A percentile compares a stretch with the other conserved stretches of the same genome.
These are phyloP conservation scores for Trichoderma orchidacearum DNA, from an alignment of 495 filamentous ascomycete genomes.

Conservation along the genomic window DNA sequence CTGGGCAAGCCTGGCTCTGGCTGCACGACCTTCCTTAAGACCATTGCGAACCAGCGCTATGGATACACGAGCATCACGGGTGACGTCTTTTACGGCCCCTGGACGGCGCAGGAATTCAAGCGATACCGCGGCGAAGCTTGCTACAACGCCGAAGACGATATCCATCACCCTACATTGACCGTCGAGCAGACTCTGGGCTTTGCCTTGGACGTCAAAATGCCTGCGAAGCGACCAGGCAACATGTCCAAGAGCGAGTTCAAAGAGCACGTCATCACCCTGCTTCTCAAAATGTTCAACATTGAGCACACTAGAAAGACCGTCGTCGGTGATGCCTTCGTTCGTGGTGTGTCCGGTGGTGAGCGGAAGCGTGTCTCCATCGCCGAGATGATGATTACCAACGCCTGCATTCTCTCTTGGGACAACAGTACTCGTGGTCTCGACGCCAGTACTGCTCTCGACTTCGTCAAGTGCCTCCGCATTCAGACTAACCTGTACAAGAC, in stretches of 20 bases:
- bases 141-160: constrained; percentile 77
- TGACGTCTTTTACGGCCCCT: constrained; percentile 68
- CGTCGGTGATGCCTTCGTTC: constrained; percentile 67
- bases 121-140: constrained; percentile 69
- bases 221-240: constrained; percentile 55
- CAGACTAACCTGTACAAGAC: constrained; percentile 70
- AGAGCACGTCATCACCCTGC: constrained; percentile 49
- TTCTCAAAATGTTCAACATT: constrained; percentile 84
- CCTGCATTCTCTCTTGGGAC: constrained; percentile 65
- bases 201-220: constrained; percentile 68
- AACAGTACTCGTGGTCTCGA: constrained; percentile 78
- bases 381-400: constrained; percentile 58
- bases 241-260: constrained; percentile 56
- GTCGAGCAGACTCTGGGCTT: constrained; percentile 76
- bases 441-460: constrained; percentile 67
- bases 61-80: constrained; percentile 69
- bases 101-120: constrained; percentile 40
- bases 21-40: constrained; percentile 80
- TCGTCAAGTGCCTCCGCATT: constrained; percentile 56
- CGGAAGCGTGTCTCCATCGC: constrained; percentile 66
- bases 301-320: constrained; percentile 70
- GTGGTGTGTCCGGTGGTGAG: constrained; percentile 79
- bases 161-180: constrained; percentile 69
- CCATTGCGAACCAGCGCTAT: constrained; percentile 66
- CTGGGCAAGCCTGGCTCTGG: constrained; percentile 76